phyloP scores from a whole-genome alignment of 768 basidiomycete species.

The Pholiota conissans region DNA sequence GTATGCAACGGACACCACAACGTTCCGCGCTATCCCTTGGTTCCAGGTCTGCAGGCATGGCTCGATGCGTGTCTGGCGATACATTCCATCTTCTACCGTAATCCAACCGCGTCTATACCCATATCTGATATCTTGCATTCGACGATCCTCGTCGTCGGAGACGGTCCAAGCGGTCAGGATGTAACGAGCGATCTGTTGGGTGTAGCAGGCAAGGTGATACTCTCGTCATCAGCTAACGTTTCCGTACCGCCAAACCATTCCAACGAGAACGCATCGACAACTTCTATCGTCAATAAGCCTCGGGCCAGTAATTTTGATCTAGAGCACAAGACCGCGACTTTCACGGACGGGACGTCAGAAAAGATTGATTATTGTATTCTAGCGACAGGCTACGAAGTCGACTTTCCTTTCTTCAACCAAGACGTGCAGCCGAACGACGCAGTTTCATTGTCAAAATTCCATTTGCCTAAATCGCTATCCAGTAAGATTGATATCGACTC shows the following conservation, averaged over 20 bases:
- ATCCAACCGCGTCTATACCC: slow-evolving; percentile 29
- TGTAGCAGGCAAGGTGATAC: slow-evolving; percentile 47
- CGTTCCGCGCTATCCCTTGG: slow-evolving; percentile 59
- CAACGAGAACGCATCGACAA: not conserved
- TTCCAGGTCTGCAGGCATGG: slow-evolving; percentile 65
- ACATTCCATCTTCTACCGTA: slow-evolving; percentile 73
- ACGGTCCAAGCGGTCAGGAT: slow-evolving; percentile 70
- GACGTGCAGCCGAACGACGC: slow-evolving; percentile 6
- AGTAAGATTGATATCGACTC: slow-evolving; percentile 24
- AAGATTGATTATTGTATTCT: slow-evolving; percentile 63
- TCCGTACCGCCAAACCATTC: slow-evolving; percentile 26
- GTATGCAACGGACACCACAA: slow-evolving; percentile 79
- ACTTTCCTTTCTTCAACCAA: slow-evolving; percentile 59
- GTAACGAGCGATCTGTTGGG: slow-evolving; percentile 59
- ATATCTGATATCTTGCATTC: slow-evolving; percentile 26
- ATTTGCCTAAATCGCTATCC: slow-evolving; percentile 24
- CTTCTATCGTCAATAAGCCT: slow-evolving; percentile 9
- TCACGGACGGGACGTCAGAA: slow-evolving; percentile 61
- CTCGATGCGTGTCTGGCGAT: slow-evolving; percentile 46
- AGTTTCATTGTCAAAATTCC: slow-evolving; percentile 10
- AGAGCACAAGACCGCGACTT: slow-evolving; percentile 33
- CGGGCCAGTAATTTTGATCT: slow-evolving; percentile 7
- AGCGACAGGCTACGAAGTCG: slow-evolving; percentile 73
- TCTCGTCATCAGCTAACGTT: slow-evolving; percentile 45
- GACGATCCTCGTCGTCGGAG: slow-evolving; percentile 48